Evolutionary conservation across 768 basidiomycete genomes (phyloP), one percentile per base, ranked within the genome.

Genomic region (Suillus fuscotomentosus): DNA sequence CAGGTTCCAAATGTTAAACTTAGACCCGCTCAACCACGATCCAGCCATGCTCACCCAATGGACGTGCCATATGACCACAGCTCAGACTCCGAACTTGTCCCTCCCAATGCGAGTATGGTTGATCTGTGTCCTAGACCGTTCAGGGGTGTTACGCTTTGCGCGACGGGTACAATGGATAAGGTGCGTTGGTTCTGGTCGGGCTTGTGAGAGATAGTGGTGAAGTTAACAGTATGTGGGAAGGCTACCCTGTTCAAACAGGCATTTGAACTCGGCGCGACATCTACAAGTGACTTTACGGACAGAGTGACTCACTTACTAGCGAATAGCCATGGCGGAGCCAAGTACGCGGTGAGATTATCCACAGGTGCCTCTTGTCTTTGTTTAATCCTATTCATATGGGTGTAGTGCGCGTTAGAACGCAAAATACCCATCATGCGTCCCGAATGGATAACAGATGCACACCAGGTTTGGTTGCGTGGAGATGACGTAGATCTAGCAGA

Each of bases 251-350:
- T 92, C 72, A 87, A 87, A 65, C 85, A 91, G 70, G 93, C 92
- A 0, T 78, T 85, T 27, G 90, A 95, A 68, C 88, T 97, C 15
- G 95, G 95, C 13, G 95, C 93, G 34, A 77, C 76, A 4, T 81
- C 85, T 51, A 82, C 85, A 17, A 83, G 77, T 39, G 89, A 92
- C 57, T 88, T 97, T 66, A 98, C 94, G 0, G 90, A 94, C 72
- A 81, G 81, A 54, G 90, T 92, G n/a, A 96, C 94, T 0, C 95
- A 97, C 79, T 83, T 98, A 24, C 81, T 98, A 48, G 93, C 95
- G 0, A 78, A 76, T n/a, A 82, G 81, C n/a, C 88, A 92, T 70
- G 92, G 91, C 3, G 88, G 94, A 24, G 84, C 89, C 14, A 98
- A 98, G 71, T 97, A 97, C 73, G 79, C 73, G 75, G 95, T 92